phyloP scores from a whole-genome alignment of 352 stramenopile genomes.

The Pythium chondricola region DNA sequence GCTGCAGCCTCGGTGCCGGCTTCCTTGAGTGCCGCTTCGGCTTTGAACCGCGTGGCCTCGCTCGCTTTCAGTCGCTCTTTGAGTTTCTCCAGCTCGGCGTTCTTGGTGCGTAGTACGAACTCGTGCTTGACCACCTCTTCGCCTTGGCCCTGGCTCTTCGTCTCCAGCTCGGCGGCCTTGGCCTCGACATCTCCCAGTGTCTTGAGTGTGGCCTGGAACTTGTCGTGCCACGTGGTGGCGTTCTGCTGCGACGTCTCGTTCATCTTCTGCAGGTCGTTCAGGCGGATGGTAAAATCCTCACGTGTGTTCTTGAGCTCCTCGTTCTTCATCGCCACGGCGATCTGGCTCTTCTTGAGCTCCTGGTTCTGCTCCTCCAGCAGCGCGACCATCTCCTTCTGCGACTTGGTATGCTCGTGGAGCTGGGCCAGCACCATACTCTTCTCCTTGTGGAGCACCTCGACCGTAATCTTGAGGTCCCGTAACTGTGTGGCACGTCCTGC shows the following conservation, averaged over 20 bases:
- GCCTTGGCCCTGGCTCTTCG: conserved; percentile 27
- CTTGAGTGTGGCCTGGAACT: conserved; percentile 39
- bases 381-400: conserved; percentile 37
- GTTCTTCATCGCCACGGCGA: conserved; percentile 27
- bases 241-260: conserved; percentile 38
- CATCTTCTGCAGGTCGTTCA: conserved; percentile 28
- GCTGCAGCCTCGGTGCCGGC: conserved; percentile 19
- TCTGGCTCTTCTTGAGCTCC: conserved; percentile 47
- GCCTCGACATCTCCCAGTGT: conserved; percentile 23
- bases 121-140: conserved; percentile 63
- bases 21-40: conserved; percentile 25
- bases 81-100: conserved; percentile 37
- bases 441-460: conserved; percentile 55
- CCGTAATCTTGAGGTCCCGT: conserved; percentile 38
- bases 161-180: conserved; percentile 36
- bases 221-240: conserved; percentile 41
- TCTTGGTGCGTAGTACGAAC: conserved; percentile 45
- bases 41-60: conserved; percentile 29
- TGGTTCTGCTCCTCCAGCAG: conserved; percentile 47
- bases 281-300: conserved; percentile 29
- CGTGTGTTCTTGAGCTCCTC: conserved; percentile 36
- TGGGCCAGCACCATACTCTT: conserved; percentile 50
- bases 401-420: conserved; percentile 44
- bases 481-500: too few relatives aligned
- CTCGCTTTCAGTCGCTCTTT: conserved; percentile 45